Percentiles rank a stretch among this genome's conserved stretches.
These are phyloP conservation scores for Talaromyces pinophilus DNA, from an alignment of 2,329 filamentous ascomycete species.

Conservation along the genomic window DNA sequence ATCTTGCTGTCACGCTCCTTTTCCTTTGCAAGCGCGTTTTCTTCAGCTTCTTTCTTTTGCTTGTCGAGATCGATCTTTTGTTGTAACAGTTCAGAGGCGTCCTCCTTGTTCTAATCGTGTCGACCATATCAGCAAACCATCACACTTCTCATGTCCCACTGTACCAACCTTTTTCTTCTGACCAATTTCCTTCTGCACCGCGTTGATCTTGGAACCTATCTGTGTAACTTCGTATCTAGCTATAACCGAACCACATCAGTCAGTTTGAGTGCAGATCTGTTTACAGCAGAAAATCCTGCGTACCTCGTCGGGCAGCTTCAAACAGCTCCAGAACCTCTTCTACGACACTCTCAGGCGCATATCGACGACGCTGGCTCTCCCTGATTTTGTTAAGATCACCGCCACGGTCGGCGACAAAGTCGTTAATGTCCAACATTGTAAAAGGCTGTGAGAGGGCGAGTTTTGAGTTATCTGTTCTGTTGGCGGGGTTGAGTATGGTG, in stretches of 20 bases:
- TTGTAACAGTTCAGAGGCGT: constrained; percentile 75
- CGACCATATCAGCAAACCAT: neutral
- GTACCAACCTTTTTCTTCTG: constrained; percentile 76
- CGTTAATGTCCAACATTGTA: constrained; percentile 72
- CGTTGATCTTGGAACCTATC: constrained; percentile 82
- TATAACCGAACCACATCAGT: constrained; percentile 39
- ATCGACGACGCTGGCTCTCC: constrained; percentile 82
- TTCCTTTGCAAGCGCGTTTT: constrained; percentile 74
- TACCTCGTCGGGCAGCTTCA: constrained; percentile 79
- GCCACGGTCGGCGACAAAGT: constrained; percentile 82
- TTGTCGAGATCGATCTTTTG: constrained; percentile 77
- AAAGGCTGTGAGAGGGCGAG: neutral
- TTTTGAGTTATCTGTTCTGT: neutral
- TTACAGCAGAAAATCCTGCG: neutral
- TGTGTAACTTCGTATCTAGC: constrained; percentile 77
- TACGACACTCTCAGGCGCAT: constrained; percentile 78
- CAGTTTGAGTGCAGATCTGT: neutral
- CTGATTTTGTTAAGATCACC: constrained; percentile 89
- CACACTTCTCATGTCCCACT: neutral
- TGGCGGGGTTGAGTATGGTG: constrained; percentile 4
- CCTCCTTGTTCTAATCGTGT: constrained; percentile 70
- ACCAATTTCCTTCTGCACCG: constrained; percentile 84
- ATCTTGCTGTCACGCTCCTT: constrained; percentile 72
- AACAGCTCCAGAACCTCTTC: constrained; percentile 88
- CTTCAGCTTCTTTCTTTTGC: constrained; percentile 77